A percentile compares a stretch with the other conserved stretches of the same genome.
Evolutionary conservation across 106 monocot species (phyloP).

Genomic region (Phalaenopsis equestris): DNA sequence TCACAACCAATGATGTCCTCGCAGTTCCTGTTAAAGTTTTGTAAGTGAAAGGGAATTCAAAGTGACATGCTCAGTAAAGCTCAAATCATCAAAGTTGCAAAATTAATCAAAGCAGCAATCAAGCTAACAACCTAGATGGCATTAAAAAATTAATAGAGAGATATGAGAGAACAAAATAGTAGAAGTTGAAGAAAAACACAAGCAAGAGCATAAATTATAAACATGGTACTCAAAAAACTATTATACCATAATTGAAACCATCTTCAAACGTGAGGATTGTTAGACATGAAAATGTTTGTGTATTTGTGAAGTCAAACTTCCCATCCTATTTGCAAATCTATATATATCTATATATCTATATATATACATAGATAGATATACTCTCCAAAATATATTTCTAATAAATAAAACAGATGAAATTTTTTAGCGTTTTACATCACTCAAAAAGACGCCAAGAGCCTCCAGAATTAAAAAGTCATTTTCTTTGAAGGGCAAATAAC

Average conservation of each 20-base stretch:
- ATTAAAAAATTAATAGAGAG: not conserved
- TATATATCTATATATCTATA: too few species aligned
- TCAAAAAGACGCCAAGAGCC: too few species aligned
- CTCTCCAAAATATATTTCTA: too few species aligned
- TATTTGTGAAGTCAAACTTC: too few species aligned
- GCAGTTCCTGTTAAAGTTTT: constrained; percentile 63
- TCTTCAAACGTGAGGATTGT: not conserved
- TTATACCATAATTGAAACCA: not conserved
- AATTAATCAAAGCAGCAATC: not conserved
- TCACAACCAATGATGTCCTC: constrained; percentile 89
- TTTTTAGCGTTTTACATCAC: too few species aligned
- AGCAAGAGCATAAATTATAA: not conserved
- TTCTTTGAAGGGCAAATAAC: too few species aligned
- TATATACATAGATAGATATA: too few species aligned
- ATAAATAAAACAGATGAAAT: too few species aligned
- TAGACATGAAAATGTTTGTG: too few species aligned
- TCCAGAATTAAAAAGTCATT: too few species aligned
- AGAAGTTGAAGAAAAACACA: not conserved
- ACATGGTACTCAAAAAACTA: not conserved
- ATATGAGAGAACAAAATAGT: not conserved
- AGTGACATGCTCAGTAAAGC: not conserved
- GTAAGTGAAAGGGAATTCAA: not conserved
- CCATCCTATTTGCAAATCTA: too few species aligned
- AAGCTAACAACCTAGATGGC: not conserved
- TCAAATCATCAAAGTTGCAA: not conserved